phyloP scores from a whole-genome alignment of 257 asterid genomes.

The Penstemon barbatus region DNA sequence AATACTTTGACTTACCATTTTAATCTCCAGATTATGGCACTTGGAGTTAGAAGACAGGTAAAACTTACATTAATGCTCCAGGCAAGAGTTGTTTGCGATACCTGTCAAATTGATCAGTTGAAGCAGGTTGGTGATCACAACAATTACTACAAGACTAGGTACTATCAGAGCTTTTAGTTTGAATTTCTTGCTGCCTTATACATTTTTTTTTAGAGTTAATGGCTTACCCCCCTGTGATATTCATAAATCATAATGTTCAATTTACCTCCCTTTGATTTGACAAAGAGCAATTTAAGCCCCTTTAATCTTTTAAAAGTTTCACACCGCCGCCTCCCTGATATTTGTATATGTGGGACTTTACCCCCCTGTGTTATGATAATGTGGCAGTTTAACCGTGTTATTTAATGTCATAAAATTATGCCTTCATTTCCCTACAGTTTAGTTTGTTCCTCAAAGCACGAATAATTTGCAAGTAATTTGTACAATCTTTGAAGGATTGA shows the following conservation, averaged over 20 bases:
- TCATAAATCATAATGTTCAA: too few species aligned
- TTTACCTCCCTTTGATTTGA: too few species aligned
- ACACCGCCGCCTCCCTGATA: too few species aligned
- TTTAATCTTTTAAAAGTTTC: too few species aligned
- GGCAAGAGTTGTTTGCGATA: neutral
- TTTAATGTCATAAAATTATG: neutral
- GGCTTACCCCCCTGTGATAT: too few species aligned
- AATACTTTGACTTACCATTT: neutral
- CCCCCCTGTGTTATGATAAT: too few species aligned
- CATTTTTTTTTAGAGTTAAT: neutral
- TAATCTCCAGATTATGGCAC: conserved; percentile 18
- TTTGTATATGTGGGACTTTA: too few species aligned
- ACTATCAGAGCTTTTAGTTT: conserved; percentile 15
- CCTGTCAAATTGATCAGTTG: conserved; percentile 15
- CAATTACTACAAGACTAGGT: conserved; percentile 22
- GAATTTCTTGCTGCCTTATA: conserved; percentile 1
- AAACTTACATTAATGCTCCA: conserved; percentile 21
- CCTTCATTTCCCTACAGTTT: neutral
- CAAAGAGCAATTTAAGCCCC: too few species aligned
- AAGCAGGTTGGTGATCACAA: neutral
- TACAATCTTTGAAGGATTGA: conserved; percentile 71
- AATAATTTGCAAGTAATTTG: neutral
- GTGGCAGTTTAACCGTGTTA: neutral
- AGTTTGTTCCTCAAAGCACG: neutral
- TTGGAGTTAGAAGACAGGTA: conserved; percentile 17